These are phyloP conservation scores for Cubamyces lactineus DNA, from an alignment of 768 basidiomycete species.

Conservation along the genomic window DNA sequence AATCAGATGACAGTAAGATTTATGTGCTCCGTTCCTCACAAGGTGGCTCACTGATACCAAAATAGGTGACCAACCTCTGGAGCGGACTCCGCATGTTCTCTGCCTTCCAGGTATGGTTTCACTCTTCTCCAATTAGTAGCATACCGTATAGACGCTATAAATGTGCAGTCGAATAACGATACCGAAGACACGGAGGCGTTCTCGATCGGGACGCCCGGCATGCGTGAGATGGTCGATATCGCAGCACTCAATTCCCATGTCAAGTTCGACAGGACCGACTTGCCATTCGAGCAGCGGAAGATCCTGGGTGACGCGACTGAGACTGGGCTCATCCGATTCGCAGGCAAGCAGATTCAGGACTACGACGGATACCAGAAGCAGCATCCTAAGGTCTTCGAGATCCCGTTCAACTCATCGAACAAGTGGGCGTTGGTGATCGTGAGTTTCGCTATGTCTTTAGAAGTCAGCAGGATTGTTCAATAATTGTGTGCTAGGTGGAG, in stretches of 20 bases:
- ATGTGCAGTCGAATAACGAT: slow-evolving; percentile 65
- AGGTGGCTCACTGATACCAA: not conserved
- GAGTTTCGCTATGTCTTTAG: slow-evolving; percentile 28
- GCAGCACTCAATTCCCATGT: slow-evolving; percentile 68
- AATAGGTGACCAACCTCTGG: slow-evolving; percentile 66
- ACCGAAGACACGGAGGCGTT: slow-evolving; percentile 54
- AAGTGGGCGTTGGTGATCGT: slow-evolving; percentile 77
- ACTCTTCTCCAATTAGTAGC: not conserved
- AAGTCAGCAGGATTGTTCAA: not conserved
- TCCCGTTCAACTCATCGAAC: slow-evolving; percentile 74
- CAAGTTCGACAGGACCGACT: slow-evolving; percentile 67
- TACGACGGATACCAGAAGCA: slow-evolving; percentile 57
- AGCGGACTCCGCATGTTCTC: slow-evolving; percentile 63
- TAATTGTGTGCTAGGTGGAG: slow-evolving; percentile 44
- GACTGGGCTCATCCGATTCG: slow-evolving; percentile 71
- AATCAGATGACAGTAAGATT: slow-evolving; percentile 66
- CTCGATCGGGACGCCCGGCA: slow-evolving; percentile 55
- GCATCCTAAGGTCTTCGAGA: slow-evolving; percentile 67
- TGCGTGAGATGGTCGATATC: slow-evolving; percentile 67
- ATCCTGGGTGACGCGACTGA: slow-evolving; percentile 79
- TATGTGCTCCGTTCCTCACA: not conserved
- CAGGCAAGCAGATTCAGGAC: slow-evolving; percentile 55
- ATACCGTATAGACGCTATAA: not conserved
- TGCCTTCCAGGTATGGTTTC: slow-evolving; percentile 55
- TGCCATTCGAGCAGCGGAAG: slow-evolving; percentile 61